These are phyloP conservation scores for Aureobasidium musti DNA, from an alignment of 2,329 filamentous ascomycete species.

Conservation along the genomic window DNA sequence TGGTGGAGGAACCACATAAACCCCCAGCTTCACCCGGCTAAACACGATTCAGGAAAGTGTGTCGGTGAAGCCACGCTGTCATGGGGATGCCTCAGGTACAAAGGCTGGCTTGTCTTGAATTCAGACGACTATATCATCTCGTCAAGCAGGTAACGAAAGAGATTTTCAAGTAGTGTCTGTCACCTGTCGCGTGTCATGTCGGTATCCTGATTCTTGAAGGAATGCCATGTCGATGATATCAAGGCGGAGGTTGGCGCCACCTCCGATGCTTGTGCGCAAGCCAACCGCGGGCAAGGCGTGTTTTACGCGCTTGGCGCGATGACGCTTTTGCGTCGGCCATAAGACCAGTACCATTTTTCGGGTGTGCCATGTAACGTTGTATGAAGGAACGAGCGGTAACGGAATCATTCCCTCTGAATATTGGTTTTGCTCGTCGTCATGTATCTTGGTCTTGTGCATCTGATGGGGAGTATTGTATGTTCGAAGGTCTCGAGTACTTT, in stretches of 20 bases:
- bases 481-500: neutral
- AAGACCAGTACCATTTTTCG: conserved; percentile 8
- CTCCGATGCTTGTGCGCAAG: conserved; percentile 14
- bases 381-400: conserved; percentile 10
- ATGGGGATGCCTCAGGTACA: neutral
- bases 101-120: neutral
- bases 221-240: conserved; percentile 3
- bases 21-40: conserved; percentile 10
- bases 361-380: conserved; percentile 11
- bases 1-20: neutral
- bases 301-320: neutral
- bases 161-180: neutral
- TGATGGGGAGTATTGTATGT: neutral
- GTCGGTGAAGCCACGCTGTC: conserved; percentile 12
- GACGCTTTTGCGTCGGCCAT: conserved; percentile 6
- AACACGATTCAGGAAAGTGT: neutral
- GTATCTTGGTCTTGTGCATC: neutral
- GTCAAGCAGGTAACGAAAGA: neutral
- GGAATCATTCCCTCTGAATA: conserved; percentile 3
- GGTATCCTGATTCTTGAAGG: neutral
- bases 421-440: conserved; percentile 20
- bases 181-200: neutral
- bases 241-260: conserved; percentile 9
- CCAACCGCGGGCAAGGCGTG: conserved; percentile 10
- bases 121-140: neutral